These are phyloP conservation scores for Hemisphaericaspora xylofermentans DNA, from an alignment of 1,139 yeast species.

Conservation along the genomic window DNA sequence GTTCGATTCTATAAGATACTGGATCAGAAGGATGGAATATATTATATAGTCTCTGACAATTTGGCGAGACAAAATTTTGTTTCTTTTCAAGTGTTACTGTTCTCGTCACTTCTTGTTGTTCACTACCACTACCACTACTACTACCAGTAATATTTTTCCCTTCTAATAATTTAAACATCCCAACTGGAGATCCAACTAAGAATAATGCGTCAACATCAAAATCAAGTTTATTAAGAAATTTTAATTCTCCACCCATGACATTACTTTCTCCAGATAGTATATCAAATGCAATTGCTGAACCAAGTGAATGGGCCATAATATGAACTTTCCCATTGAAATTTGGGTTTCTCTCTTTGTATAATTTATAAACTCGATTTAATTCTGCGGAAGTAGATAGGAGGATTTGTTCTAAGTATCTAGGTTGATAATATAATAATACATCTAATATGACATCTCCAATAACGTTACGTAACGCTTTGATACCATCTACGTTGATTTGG, in stretches of 20 bases:
- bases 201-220: conserved; percentile 77
- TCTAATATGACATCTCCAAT: conserved; percentile 88
- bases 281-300: conserved; percentile 84
- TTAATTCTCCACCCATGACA: conserved; percentile 18
- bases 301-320: conserved; percentile 86
- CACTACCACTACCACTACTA: too few species aligned
- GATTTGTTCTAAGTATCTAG: conserved; percentile 62
- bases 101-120: too few species aligned
- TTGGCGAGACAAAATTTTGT: conserved; percentile 38
- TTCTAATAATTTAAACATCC: conserved; percentile 73
- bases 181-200: conserved; percentile 87
- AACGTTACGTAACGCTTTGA: conserved; percentile 70
- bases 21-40: conserved; percentile 89
- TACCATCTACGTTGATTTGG: conserved; percentile 79
- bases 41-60: conserved; percentile 65
- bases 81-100: conserved; percentile 13
- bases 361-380: conserved; percentile 64
- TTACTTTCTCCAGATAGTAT: conserved; percentile 61
- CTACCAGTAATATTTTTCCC: conserved; percentile 56
- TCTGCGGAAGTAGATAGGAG: conserved; percentile 65
- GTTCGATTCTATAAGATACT: conserved; percentile 83
- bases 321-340: conserved; percentile 77
- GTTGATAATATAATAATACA: conserved; percentile 81
- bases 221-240: conserved; percentile 35
- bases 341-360: conserved; percentile 66